Conservation (phyloP, 1,139 yeast species). For the Entelexis sorbosivorans region DNA sequence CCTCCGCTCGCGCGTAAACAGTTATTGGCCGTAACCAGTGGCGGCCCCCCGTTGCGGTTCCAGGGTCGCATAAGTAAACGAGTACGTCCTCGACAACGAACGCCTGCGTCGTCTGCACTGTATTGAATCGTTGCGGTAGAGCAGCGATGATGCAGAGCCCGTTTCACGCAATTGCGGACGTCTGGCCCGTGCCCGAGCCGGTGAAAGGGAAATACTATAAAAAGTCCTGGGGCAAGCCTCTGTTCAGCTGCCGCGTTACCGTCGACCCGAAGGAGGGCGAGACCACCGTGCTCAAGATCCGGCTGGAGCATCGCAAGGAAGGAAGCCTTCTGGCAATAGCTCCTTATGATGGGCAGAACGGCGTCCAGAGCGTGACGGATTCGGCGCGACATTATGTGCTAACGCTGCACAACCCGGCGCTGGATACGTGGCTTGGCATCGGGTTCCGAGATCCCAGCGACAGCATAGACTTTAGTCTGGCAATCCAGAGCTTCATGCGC, state of each 20-base stretch:
- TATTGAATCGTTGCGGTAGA: constrained; percentile 1
- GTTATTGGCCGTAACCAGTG: neutral
- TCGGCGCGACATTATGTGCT: constrained; percentile 22
- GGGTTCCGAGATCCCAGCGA: constrained; percentile 33
- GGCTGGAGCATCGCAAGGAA: constrained; percentile 16
- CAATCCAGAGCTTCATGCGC: constrained; percentile 31
- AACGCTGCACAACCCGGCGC: constrained; percentile 24
- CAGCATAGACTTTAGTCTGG: constrained; percentile 34
- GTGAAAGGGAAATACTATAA: constrained; percentile 11
- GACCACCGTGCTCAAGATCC: constrained; percentile 13
- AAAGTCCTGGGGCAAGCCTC: constrained; percentile 19
- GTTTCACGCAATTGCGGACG: constrained; percentile 20
- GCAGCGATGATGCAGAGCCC: constrained; percentile 5
- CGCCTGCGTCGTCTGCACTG: too few relatives aligned
- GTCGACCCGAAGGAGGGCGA: constrained; percentile 16
- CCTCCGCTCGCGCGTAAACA: neutral
- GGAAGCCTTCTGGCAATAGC: constrained; percentile 21
- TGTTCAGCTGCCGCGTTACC: constrained; percentile 20
- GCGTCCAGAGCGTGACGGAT: constrained; percentile 20
- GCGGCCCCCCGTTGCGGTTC: constrained; percentile 2
- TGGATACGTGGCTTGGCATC: constrained; percentile 34
- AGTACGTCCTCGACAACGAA: neutral
- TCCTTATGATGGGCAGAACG: constrained; percentile 21
- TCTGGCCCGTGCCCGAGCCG: constrained; percentile 20
- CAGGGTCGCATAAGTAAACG: constrained; percentile 6